These are phyloP conservation scores for Alternaria viburni DNA, from an alignment of 2,329 filamentous ascomycete genomes.

Conservation along the genomic window DNA sequence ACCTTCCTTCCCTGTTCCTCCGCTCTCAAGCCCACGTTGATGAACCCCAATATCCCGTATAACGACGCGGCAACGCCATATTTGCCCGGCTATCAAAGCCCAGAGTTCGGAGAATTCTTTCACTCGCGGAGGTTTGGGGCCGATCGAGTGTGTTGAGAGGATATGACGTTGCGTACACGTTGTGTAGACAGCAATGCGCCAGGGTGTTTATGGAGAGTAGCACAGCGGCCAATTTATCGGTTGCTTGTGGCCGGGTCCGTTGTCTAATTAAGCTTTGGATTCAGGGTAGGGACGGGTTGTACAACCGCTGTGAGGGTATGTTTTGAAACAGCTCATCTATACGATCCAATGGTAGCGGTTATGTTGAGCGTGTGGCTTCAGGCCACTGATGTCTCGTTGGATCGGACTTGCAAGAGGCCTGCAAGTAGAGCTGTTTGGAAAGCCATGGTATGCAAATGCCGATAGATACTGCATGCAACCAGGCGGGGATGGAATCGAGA, in stretches of 20 bases:
- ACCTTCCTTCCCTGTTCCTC: neutral
- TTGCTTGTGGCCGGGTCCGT: neutral
- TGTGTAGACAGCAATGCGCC: neutral
- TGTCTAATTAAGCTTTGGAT: neutral
- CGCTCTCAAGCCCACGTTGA: slow-evolving; percentile 3
- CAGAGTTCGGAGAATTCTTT: neutral
- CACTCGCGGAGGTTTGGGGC: neutral
- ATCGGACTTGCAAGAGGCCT: neutral
- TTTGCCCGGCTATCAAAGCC: neutral
- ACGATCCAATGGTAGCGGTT: neutral
- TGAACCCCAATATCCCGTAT: slow-evolving; percentile 14
- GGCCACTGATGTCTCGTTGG: neutral
- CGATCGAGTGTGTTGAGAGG: neutral
- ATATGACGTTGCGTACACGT: neutral
- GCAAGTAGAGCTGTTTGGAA: neutral
- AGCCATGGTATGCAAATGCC: neutral
- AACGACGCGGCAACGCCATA: neutral
- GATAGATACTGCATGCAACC: neutral
- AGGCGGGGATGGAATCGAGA: neutral
- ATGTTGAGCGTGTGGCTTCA: neutral
- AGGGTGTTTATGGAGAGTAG: neutral
- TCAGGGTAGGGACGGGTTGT: neutral
- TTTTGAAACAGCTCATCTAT: neutral
- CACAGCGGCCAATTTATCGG: slow-evolving; percentile 1
- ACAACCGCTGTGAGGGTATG: neutral